Percentiles rank a stretch among this genome's conserved stretches.
These are phyloP conservation scores for Scytalidium lignicola DNA, from an alignment of 2,329 filamentous ascomycete genomes.

Conservation along the genomic window DNA sequence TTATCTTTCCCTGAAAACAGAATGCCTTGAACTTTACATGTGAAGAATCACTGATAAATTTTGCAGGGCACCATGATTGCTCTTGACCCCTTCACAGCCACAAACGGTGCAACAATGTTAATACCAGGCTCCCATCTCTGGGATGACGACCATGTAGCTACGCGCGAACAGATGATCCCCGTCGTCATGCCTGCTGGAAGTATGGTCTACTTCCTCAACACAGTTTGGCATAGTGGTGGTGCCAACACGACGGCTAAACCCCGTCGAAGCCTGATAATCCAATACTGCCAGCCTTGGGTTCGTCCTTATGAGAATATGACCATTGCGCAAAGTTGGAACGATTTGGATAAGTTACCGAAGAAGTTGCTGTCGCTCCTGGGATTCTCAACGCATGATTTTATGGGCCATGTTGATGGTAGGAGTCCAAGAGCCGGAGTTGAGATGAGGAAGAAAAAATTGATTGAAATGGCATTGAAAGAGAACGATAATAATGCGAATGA, in stretches of 20 bases:
- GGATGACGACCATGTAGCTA: constrained; percentile 23
- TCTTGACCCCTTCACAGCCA: constrained; percentile 24
- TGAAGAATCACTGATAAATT: constrained; percentile 2
- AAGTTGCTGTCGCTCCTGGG: constrained; percentile 20
- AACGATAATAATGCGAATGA: constrained; percentile 3
- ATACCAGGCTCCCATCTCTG: constrained; percentile 27
- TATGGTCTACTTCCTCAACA: constrained; percentile 26
- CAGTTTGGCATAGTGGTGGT: constrained; percentile 24
- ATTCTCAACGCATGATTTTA: constrained; percentile 23
- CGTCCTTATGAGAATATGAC: constrained; percentile 33
- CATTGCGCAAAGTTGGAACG: constrained; percentile 29
- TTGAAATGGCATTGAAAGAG: constrained; percentile 20
- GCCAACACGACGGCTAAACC: constrained; percentile 17
- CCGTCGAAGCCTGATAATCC: constrained; percentile 21
- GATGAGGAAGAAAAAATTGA: constrained; percentile 24
- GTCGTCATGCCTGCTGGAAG: constrained; percentile 26
- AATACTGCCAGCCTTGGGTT: constrained; percentile 31
- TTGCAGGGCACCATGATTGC: constrained; percentile 26
- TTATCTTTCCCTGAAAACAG: background rate
- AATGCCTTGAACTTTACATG: no score
- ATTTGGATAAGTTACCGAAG: constrained; percentile 22
- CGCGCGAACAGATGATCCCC: constrained; percentile 20
- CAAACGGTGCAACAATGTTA: constrained; percentile 25
- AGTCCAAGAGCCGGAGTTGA: constrained; percentile 23
- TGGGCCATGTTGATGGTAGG: constrained; percentile 25